Conservation (phyloP, 257 asterid genomes). For the Prunella vulgaris region DNA sequence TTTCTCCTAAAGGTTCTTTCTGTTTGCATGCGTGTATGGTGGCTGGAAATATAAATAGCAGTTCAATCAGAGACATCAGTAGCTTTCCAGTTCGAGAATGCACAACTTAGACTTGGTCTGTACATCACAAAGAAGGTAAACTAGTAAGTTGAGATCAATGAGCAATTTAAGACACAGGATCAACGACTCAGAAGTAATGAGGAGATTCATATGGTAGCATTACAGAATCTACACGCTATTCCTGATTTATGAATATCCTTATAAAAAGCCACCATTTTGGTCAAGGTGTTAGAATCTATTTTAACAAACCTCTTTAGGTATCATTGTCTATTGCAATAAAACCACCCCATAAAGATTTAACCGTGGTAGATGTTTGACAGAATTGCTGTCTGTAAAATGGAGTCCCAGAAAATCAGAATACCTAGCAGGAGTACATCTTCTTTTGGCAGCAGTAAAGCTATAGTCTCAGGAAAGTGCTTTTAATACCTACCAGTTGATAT, state of each 20-base stretch:
- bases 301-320: no score
- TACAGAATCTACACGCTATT: neutral
- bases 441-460: neutral
- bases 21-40: constrained; percentile 69
- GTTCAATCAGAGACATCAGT: neutral
- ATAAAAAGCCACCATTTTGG: neutral
- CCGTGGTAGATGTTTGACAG: neutral
- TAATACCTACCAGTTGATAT: no score
- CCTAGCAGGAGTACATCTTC: neutral
- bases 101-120: constrained; percentile 79
- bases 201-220: neutral
- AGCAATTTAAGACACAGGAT: constrained; percentile 4
- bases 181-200: neutral
- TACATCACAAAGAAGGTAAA: constrained; percentile 14
- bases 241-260: neutral
- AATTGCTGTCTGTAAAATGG: neutral
- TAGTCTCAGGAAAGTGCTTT: no score
- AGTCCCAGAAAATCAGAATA: neutral
- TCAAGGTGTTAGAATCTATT: neutral
- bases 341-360: no score
- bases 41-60: constrained; percentile 43
- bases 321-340: no score
- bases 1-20: constrained; percentile 91
- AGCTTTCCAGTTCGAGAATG: neutral
- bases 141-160: constrained; percentile 8